Percentiles rank a stretch among this genome's conserved stretches.
These are phyloP conservation scores for Spathaspora hagerdaliae DNA, from an alignment of 805 yeast genomes.

Conservation along the genomic window DNA sequence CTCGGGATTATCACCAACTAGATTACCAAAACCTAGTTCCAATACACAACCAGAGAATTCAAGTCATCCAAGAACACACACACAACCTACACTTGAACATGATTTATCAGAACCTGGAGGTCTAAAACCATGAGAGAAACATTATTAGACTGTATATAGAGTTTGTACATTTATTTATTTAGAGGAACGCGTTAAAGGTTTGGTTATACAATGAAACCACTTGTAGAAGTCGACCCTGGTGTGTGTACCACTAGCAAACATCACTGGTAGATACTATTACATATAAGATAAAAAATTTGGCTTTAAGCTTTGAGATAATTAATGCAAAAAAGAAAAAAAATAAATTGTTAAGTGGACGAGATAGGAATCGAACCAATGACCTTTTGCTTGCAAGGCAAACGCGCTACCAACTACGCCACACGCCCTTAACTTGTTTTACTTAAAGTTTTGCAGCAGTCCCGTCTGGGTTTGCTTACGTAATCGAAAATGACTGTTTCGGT, in stretches of 20 bases:
- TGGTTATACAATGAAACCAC: no score
- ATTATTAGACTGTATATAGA: no score
- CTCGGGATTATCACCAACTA: neutral
- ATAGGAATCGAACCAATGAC: constrained; percentile 78
- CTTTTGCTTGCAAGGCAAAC: constrained; percentile 75
- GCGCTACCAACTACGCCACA: constrained; percentile 84
- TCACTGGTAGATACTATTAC: no score
- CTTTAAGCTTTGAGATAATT: no score
- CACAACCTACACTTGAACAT: neutral
- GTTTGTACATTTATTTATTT: no score
- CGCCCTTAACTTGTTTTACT: constrained; percentile 37
- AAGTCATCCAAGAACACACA: neutral
- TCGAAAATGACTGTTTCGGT: no score
- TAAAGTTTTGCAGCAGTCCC: no score
- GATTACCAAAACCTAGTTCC: neutral
- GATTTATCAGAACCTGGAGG: neutral
- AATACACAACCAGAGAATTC: neutral
- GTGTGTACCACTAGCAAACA: neutral
- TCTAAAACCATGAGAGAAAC: no score
- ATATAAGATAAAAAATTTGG: no score
- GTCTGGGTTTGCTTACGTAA: no score
- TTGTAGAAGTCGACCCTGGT: no score
- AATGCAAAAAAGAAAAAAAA: constrained; percentile 11
- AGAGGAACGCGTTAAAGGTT: no score
- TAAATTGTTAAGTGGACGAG: constrained; percentile 49